A percentile compares a stretch with the other conserved stretches of the same genome.
Evolutionary conservation across 495 filamentous ascomycete genomes (phyloP).

Genomic region (Bryoglossum gracile): DNA sequence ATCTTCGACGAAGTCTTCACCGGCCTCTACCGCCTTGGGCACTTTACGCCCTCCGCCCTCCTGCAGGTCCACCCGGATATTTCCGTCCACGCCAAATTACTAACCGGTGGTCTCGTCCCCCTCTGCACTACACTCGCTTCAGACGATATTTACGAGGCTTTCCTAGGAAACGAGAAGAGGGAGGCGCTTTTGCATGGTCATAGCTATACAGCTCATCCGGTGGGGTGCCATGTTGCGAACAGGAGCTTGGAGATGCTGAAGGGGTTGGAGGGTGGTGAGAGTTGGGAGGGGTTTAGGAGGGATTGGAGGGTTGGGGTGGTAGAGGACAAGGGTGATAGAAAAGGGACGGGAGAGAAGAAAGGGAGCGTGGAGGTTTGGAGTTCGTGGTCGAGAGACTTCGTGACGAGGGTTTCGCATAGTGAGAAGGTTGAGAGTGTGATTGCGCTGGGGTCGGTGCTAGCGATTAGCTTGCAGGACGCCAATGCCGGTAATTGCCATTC

Average conservation of each 20-base stretch:
- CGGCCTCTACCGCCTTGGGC: constrained; percentile 69
- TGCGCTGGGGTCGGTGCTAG: constrained; percentile 64
- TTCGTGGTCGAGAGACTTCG: constrained; percentile 52
- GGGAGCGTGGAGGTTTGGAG: constrained; percentile 48
- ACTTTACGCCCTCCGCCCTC: constrained; percentile 56
- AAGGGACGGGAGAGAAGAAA: not conserved
- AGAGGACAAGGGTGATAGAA: constrained; percentile 7
- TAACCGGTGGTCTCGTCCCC: constrained; percentile 72
- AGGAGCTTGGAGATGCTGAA: constrained; percentile 49
- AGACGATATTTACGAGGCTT: constrained; percentile 62
- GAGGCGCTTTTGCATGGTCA: constrained; percentile 73
- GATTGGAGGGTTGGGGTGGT: no score
- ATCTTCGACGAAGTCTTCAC: constrained; percentile 81
- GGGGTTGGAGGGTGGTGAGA: constrained; percentile 46
- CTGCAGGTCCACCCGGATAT: constrained; percentile 60
- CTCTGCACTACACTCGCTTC: constrained; percentile 64
- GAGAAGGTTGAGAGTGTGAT: constrained; percentile 53
- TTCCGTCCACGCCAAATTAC: constrained; percentile 67
- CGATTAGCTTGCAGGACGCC: constrained; percentile 46
- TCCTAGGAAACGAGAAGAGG: constrained; percentile 57
- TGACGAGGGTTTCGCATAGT: constrained; percentile 46
- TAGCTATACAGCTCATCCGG: constrained; percentile 72
- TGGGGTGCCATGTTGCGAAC: constrained; percentile 66
- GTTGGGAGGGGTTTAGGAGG: constrained; percentile 42
- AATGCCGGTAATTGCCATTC: constrained; percentile 18